Conservation (phyloP, 2,329 filamentous ascomycete genomes). For the Dendryphion nanum region DNA sequence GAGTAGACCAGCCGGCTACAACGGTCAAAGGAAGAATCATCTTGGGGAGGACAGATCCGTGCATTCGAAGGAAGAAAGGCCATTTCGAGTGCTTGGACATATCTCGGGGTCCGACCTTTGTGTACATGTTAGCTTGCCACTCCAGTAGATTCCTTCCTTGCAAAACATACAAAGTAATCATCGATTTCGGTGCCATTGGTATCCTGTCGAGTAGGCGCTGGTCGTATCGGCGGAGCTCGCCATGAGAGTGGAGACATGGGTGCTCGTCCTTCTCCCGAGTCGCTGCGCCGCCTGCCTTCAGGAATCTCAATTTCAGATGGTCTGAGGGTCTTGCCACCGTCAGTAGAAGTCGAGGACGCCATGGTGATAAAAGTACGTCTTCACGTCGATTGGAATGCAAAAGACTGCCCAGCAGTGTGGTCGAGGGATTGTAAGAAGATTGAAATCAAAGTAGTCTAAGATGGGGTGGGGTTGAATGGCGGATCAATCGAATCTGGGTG, state of each 20-base stretch:
- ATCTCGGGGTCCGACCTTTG: constrained; percentile 61
- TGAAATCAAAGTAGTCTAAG: no score
- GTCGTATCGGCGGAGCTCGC: constrained; percentile 10
- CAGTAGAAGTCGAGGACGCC: constrained; percentile 27
- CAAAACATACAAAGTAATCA: constrained; percentile 61
- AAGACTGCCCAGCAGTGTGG: constrained; percentile 34
- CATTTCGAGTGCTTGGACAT: constrained; percentile 72
- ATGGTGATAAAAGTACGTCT: constrained; percentile 12
- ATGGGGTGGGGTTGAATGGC: no score
- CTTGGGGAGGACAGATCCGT: constrained; percentile 71
- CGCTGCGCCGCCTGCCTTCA: constrained; percentile 5
- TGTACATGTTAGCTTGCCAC: constrained; percentile 9
- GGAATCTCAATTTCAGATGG: constrained; percentile 32
- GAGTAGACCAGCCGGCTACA: constrained; percentile 64
- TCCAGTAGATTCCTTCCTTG: no score
- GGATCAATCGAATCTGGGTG: background rate
- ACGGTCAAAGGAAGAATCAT: constrained; percentile 68
- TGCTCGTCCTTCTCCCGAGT: constrained; percentile 8
- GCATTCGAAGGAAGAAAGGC: constrained; percentile 70
- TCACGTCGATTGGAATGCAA: background rate
- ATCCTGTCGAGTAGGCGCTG: background rate
- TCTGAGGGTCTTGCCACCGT: constrained; percentile 22
- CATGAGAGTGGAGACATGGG: constrained; percentile 34
- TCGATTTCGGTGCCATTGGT: constrained; percentile 42
- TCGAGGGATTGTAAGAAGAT: background rate